Percentiles rank a stretch among this genome's conserved stretches.
These are phyloP conservation scores for Scheffersomyces titani DNA, from an alignment of 1,139 yeast genomes.

Conservation along the genomic window DNA sequence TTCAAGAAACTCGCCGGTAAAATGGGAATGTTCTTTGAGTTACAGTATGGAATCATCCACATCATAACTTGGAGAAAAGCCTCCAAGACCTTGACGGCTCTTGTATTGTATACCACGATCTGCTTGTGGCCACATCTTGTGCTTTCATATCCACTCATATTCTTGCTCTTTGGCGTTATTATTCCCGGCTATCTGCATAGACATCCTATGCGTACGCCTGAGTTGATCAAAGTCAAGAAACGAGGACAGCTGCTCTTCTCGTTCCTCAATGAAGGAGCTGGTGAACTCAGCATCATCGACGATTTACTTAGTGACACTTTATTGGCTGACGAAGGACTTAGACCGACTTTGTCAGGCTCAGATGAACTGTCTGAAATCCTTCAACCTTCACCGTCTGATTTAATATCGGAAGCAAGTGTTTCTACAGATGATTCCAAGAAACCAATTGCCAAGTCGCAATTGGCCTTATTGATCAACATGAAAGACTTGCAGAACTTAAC, in stretches of 20 bases:
- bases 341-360: slow-evolving; percentile 9
- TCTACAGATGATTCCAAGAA: slow-evolving; percentile 15
- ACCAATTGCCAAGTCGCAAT: slow-evolving; percentile 35
- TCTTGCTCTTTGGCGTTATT: slow-evolving; percentile 58
- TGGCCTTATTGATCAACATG: slow-evolving; percentile 53
- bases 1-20: slow-evolving; percentile 53
- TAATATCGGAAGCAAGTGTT: not conserved
- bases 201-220: slow-evolving; percentile 61
- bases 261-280: slow-evolving; percentile 43
- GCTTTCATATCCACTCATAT: slow-evolving; percentile 62
- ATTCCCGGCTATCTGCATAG: slow-evolving; percentile 71
- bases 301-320: slow-evolving; percentile 29
- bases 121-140: slow-evolving; percentile 74
- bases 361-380: not conserved
- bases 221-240: slow-evolving; percentile 42
- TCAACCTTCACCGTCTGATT: not conserved
- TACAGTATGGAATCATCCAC: slow-evolving; percentile 58
- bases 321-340: slow-evolving; percentile 2
- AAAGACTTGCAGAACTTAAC: slow-evolving; percentile 66
- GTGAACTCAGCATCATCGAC: slow-evolving; percentile 39
- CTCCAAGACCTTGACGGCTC: slow-evolving; percentile 51
- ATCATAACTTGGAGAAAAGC: slow-evolving; percentile 67
- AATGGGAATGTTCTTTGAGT: slow-evolving; percentile 52
- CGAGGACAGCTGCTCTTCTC: slow-evolving; percentile 61
- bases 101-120: slow-evolving; percentile 56